A percentile compares a stretch with the other conserved stretches of the same genome.
phyloP scores from a whole-genome alignment of 495 filamentous ascomycete species.

The Hypoxylon cercidicola region DNA sequence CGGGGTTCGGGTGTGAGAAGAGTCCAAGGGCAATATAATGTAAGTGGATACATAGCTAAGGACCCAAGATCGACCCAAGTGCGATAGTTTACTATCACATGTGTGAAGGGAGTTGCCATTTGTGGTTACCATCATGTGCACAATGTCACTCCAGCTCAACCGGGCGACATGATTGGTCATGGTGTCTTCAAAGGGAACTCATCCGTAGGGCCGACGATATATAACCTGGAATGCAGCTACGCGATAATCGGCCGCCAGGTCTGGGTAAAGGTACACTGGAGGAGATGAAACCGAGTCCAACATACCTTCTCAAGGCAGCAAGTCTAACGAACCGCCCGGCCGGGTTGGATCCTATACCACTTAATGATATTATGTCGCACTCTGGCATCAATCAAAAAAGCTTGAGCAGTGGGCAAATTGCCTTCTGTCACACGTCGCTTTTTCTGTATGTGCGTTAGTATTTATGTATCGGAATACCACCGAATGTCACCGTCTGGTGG shows the following conservation, averaged over 20 bases:
- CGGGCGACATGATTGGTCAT: slow-evolving; percentile 51
- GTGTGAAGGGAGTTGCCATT: slow-evolving; percentile 28
- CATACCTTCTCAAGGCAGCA: slow-evolving; percentile 38
- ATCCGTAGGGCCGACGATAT: slow-evolving; percentile 58
- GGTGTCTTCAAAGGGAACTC: slow-evolving; percentile 41
- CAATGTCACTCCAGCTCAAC: slow-evolving; percentile 30
- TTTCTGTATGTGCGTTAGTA: slow-evolving; percentile 34
- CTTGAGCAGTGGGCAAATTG: slow-evolving; percentile 4
- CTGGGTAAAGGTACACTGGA: slow-evolving; percentile 34
- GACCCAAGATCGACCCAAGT: slow-evolving; percentile 32
- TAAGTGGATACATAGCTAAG: slow-evolving; percentile 33
- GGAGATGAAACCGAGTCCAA: slow-evolving; percentile 33
- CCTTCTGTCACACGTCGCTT: slow-evolving; percentile 17
- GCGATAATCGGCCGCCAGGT: slow-evolving; percentile 52
- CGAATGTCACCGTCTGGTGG: slow-evolving; percentile 12
- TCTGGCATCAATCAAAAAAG: slow-evolving; percentile 21
- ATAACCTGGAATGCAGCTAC: slow-evolving; percentile 46
- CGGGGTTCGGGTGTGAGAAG: slow-evolving; percentile 17
- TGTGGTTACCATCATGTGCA: slow-evolving; percentile 29
- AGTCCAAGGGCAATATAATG: slow-evolving; percentile 11
- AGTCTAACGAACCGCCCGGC: slow-evolving; percentile 20
- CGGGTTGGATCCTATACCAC: slow-evolving; percentile 18
- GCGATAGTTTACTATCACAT: slow-evolving; percentile 40
- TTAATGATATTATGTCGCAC: slow-evolving; percentile 22
- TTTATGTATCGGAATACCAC: slow-evolving; percentile 24